Conservation (phyloP, 176 grass and related monocot species). For the Rhynchospora pubera region DNA sequence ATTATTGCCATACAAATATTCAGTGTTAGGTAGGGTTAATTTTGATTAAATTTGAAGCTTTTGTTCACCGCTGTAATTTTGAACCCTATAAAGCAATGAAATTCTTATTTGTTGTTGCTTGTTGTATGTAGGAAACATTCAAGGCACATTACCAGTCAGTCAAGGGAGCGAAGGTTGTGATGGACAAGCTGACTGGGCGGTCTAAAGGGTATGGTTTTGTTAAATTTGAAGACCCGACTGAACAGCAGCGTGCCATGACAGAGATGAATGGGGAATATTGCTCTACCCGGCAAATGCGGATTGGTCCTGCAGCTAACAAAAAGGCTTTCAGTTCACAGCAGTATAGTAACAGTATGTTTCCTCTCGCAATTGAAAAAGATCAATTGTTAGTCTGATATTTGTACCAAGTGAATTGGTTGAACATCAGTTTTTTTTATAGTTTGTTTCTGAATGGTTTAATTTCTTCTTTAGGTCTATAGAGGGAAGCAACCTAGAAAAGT, state of each 20-base stretch:
- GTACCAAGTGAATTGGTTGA: not conserved
- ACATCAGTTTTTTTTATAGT: not conserved
- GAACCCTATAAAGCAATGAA: not conserved
- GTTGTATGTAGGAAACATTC: slow-evolving; percentile 47
- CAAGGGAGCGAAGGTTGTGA: slow-evolving; percentile 78
- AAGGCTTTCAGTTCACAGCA: slow-evolving; percentile 59
- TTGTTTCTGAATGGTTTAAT: not conserved
- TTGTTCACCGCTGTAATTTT: not conserved
- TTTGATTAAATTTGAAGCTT: not conserved
- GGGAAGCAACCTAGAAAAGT: not conserved
- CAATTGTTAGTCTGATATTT: not conserved
- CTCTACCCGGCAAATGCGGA: slow-evolving; percentile 73
- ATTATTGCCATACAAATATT: not conserved
- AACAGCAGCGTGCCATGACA: slow-evolving; percentile 71
- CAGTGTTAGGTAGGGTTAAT: not conserved
- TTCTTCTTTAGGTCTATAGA: not conserved
- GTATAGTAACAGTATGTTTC: slow-evolving; percentile 21
- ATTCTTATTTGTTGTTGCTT: not conserved
- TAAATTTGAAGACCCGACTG: slow-evolving; percentile 63
- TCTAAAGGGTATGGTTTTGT: slow-evolving; percentile 93
- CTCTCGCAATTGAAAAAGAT: not conserved
- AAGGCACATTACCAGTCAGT: slow-evolving; percentile 59
- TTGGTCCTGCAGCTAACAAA: slow-evolving; percentile 73
- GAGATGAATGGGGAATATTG: slow-evolving; percentile 78
- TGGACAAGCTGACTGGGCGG: slow-evolving; percentile 54